Base-by-base conservation (phyloP, 768 basidiomycete species). In the Lactarius quietus region DNA sequence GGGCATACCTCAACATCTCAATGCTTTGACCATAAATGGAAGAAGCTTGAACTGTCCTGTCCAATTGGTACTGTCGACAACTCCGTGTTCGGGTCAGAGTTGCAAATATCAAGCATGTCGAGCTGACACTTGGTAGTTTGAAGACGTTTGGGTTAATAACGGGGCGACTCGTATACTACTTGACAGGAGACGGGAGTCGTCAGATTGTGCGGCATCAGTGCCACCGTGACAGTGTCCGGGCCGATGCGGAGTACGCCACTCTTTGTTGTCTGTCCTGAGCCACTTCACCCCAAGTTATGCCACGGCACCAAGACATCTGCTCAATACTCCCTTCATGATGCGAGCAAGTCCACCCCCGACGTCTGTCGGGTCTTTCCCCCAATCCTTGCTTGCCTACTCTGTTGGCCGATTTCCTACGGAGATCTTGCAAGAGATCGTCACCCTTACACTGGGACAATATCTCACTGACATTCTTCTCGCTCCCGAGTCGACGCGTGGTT, bases 381-480 rank as follows among this genome's bases (percentile, higher is more conserved):
- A 55, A 33, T 35, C 54, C 12, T 55, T 14, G 18, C 33, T 35
- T n/a, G 7, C 54, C n/a, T 18, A 1, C 53, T 12, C 17, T 33
- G 31, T 54, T 18, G 29, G 33, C 36, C 59, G 33, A 29, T 38
- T 61, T 28, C 61, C 61, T 38, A 52, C 61, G 26, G 61, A 61
- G 61, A 48, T 61, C 14, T 51, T 61, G 14, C 33, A 61, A n/a
- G 31, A 61, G 26, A 36, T 61, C 51, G 33, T 61, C 33, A 61
- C 23, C n/a, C 61, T 33, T 35, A 3, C 61, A 17, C 48, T 61
- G n/a, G 61, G 61, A 38, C 45, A 54, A 35, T 61, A 61, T 38
- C 61, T 61, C 28, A 52, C 48, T 35, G 61, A 61, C n/a, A 38
- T 61, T 29, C 35, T 61, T n/a, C 61, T 61, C 35, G 51, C 51